A percentile compares a stretch with the other conserved stretches of the same genome.
phyloP scores from a whole-genome alignment of 192 early-diverging fungal species.

The Coemansia erecta region DNA sequence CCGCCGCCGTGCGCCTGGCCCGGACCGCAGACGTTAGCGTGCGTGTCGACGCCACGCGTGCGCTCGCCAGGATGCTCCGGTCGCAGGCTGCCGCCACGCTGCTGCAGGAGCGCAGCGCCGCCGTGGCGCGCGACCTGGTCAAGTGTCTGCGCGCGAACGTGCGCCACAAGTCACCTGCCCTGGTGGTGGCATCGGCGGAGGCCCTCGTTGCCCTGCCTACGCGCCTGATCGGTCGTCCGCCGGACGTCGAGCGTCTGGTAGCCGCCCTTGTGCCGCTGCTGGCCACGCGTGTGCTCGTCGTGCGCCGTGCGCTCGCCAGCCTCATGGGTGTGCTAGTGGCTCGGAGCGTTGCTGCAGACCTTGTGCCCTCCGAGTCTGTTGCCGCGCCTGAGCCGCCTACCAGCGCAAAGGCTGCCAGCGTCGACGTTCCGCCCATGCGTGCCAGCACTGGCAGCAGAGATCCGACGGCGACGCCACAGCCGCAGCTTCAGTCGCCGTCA shows the following conservation, averaged over 20 bases:
- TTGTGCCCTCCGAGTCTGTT: background rate
- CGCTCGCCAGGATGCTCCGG: constrained; percentile 61
- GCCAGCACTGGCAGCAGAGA: constrained; percentile 1
- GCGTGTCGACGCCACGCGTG: constrained; percentile 66
- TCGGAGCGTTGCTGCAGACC: background rate
- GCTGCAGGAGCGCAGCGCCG: constrained; percentile 65
- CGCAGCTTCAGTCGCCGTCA: background rate
- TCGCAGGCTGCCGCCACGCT: constrained; percentile 69
- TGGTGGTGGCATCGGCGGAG: constrained; percentile 26
- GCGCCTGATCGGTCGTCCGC: constrained; percentile 5
- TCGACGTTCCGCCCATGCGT: background rate
- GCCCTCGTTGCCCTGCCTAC: constrained; percentile 30
- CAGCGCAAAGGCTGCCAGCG: background rate
- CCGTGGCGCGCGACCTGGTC: constrained; percentile 55
- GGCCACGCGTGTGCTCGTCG: constrained; percentile 23
- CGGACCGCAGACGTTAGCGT: constrained; percentile 40
- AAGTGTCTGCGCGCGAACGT: constrained; percentile 65
- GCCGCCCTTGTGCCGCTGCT: constrained; percentile 18
- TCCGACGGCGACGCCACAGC: background rate
- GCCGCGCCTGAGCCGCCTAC: background rate
- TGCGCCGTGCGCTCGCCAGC: constrained; percentile 28
- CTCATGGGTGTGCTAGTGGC: constrained; percentile 26
- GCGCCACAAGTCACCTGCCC: constrained; percentile 64
- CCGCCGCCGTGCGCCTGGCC: constrained; percentile 16
- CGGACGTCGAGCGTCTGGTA: constrained; percentile 21